Evolutionary conservation across 148 eudicot species (phyloP).

Genomic region (Chenopodium quinoa): DNA sequence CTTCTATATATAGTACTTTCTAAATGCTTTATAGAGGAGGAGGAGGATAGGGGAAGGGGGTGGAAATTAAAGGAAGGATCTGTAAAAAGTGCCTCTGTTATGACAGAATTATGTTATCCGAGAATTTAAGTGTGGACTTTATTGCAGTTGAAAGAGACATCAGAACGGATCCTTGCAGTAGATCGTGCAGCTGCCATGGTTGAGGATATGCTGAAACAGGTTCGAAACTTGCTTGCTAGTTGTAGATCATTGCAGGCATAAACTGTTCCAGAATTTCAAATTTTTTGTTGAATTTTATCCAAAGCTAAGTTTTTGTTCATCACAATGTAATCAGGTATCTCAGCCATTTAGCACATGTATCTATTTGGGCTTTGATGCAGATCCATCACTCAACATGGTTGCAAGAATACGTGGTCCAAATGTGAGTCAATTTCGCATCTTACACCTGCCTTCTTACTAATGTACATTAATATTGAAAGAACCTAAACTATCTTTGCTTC

Average conservation of each 20-base stretch:
- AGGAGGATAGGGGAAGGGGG: not conserved
- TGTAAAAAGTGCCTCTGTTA: not conserved
- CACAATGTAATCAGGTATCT: conserved; percentile 48
- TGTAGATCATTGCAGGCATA: not conserved
- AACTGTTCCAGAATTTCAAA: conserved; percentile 35
- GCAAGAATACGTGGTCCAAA: conserved; percentile 93
- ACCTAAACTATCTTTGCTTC: not conserved
- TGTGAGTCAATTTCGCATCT: conserved; percentile 52
- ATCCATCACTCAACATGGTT: conserved; percentile 68
- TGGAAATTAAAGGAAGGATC: not conserved
- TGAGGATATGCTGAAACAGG: conserved; percentile 84
- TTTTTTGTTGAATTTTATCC: conserved; percentile 3
- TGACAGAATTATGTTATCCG: not conserved
- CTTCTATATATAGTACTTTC: not conserved
- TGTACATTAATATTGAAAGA: not conserved
- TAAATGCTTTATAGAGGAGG: not conserved
- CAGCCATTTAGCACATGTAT: conserved; percentile 68
- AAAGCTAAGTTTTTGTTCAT: conserved; percentile 25
- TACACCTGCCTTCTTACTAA: not conserved
- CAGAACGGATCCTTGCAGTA: conserved; percentile 84
- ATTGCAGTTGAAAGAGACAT: conserved; percentile 80
- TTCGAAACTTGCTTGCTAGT: conserved; percentile 11
- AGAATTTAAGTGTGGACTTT: not conserved
- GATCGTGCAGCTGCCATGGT: conserved; percentile 98
- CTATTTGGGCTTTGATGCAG: conserved; percentile 92